Evolutionary conservation across 2,329 filamentous ascomycete species (phyloP), one percentile per base, ranked within the genome.

Genomic region (Fusarium torreyae): DNA sequence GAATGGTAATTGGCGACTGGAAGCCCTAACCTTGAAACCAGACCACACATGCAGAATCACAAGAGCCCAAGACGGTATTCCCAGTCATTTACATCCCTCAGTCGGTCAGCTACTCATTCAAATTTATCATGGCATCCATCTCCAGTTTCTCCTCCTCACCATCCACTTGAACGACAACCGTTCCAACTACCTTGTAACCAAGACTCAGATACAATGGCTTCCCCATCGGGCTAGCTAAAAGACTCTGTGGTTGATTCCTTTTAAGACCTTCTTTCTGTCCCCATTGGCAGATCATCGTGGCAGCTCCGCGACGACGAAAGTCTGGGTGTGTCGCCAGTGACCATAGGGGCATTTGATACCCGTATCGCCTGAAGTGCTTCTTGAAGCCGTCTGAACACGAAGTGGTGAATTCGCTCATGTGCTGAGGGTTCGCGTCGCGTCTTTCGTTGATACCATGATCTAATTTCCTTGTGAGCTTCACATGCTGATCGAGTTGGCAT

Each of bases 361-460:
- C 48, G 5, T 55, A 13, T 3, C 5, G 3, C 0, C 24, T 22
- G 2, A 63, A 56, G 15, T 56, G 18, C 9, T 39, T 28, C 7
- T 57, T 50, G 2, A 63, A 18, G 14, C 45, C 38, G 0, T 2
- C 14, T 11, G 52, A 31, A 1, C 34, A 20, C 0, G 18, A 4
- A 2, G 18, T 22, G 9, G 40, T 18, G 6, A 61, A 61, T 6
- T 3, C 20, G 15, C 28, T 4, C 56, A 67, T 57, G 7, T 53
- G 62, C 1, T 45, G 22, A 1, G 46, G 46, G 22, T 57, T 66
- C 7, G 42, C 56, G 7, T 57, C 56, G 18, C 31, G 40, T 18
- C 55, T 39, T n/a, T 60, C 55, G 14, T 66, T 31, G 3, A 61
- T 40, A 1, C 55, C 63, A 5, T 59, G 63, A 9, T 66, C 50